phyloP scores from a whole-genome alignment of 768 basidiomycete genomes.

The Hygrocybe coccinea region DNA sequence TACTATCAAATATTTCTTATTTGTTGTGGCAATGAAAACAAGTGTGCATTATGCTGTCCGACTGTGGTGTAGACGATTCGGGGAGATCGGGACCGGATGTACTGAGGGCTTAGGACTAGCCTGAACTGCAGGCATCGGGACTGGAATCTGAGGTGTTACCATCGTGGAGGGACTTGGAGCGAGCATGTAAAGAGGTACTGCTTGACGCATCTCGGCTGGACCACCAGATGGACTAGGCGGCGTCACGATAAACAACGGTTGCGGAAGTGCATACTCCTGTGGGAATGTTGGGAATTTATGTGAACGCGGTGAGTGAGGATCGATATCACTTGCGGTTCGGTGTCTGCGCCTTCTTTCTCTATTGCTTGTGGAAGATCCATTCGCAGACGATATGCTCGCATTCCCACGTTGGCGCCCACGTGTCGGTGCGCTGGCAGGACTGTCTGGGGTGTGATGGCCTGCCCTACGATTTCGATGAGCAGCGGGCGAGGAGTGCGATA shows the following conservation, averaged over 20 bases:
- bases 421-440: background rate
- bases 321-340: background rate
- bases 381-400: background rate
- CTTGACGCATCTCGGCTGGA: background rate
- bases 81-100: background rate
- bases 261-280: background rate
- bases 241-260: conserved; percentile 1
- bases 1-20: too few relatives aligned
- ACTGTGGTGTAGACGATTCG: background rate
- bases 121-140: background rate
- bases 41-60: background rate
- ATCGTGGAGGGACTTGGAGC: background rate
- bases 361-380: background rate
- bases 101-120: background rate
- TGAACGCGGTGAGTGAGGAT: background rate
- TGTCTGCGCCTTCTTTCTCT: background rate
- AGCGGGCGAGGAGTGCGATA: background rate
- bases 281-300: background rate
- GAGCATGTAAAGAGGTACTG: background rate
- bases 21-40: too few relatives aligned
- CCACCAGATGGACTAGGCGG: background rate
- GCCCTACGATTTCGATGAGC: background rate
- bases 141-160: background rate
- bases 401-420: background rate
- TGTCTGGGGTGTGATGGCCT: background rate